Evolutionary conservation across 345 rosid species (phyloP).

Genomic region (Populus ilicifolia): DNA sequence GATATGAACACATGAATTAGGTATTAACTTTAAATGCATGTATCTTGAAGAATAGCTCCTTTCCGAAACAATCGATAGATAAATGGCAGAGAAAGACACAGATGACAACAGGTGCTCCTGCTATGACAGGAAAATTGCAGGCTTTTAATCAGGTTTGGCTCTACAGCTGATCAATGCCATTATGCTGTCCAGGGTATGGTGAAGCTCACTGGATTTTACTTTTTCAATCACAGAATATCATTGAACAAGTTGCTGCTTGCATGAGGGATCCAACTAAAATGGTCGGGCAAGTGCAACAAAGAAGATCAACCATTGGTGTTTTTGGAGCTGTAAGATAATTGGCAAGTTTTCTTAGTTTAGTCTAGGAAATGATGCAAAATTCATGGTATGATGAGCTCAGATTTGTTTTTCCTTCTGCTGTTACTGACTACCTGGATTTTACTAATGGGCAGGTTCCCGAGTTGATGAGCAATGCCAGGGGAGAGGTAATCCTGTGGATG

Average conservation of each 20-base stretch:
- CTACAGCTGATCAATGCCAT: neutral
- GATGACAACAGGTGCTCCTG: constrained; percentile 88
- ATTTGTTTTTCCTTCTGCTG: neutral
- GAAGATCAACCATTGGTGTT: constrained; percentile 55
- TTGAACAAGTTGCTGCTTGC: constrained; percentile 78
- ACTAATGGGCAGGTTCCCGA: constrained; percentile 30
- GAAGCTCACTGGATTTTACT: constrained; percentile 15
- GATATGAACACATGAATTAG: neutral
- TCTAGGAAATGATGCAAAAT: neutral
- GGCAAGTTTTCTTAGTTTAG: neutral
- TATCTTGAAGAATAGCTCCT: constrained; percentile 54
- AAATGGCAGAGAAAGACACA: constrained; percentile 94
- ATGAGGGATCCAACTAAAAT: constrained; percentile 97
- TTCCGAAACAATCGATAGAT: constrained; percentile 84
- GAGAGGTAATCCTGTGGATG: constrained; percentile 41
- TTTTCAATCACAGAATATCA: constrained; percentile 55
- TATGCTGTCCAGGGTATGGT: neutral
- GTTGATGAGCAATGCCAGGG: constrained; percentile 21
- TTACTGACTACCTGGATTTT: constrained; percentile 17
- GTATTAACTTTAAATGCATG: constrained; percentile 8
- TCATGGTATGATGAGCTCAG: neutral
- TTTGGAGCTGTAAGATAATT: constrained; percentile 67
- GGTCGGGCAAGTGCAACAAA: constrained; percentile 90
- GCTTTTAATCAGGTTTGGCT: constrained; percentile 91
- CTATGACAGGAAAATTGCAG: constrained; percentile 72